Conservation (phyloP, 805 yeast genomes). For the Yarrowia yakushimensis region DNA sequence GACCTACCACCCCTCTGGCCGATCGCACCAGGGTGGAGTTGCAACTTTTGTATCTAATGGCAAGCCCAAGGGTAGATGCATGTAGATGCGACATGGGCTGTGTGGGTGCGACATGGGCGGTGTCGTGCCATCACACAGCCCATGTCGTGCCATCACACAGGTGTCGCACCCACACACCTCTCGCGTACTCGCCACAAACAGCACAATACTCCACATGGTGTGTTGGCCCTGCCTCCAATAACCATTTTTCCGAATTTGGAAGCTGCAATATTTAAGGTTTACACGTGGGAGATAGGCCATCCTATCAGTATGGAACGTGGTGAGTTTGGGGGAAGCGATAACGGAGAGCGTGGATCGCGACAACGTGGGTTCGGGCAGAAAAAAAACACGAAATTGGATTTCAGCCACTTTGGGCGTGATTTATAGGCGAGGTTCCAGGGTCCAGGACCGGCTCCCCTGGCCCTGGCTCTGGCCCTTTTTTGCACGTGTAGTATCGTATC, state of each 20-base stretch:
- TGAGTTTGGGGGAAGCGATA: not conserved
- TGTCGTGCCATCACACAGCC: not conserved
- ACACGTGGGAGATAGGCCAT: constrained; percentile 12
- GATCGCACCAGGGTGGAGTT: constrained; percentile 7
- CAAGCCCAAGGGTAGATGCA: not conserved
- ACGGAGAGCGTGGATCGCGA: constrained; percentile 5
- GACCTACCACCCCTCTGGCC: constrained; percentile 2
- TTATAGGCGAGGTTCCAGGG: too few relatives aligned
- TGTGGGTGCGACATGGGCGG: not conserved
- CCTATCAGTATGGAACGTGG: constrained; percentile 4
- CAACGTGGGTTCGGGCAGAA: not conserved
- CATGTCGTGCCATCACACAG: not conserved
- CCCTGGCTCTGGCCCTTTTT: too few relatives aligned
- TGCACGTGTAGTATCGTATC: too few relatives aligned
- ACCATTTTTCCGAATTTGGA: not conserved
- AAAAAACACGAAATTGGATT: not conserved
- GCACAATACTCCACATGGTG: too few relatives aligned
- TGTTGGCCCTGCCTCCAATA: not conserved
- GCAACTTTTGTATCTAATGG: not conserved
- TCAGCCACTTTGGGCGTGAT: too few relatives aligned
- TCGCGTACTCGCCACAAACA: too few relatives aligned
- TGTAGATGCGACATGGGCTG: not conserved
- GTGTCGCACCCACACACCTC: not conserved
- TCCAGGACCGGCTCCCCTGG: too few relatives aligned
- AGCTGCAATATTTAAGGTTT: not conserved